These are phyloP conservation scores for Malassezia furfur DNA, from an alignment of 1,284 basidiomycete species.

Conservation along the genomic window DNA sequence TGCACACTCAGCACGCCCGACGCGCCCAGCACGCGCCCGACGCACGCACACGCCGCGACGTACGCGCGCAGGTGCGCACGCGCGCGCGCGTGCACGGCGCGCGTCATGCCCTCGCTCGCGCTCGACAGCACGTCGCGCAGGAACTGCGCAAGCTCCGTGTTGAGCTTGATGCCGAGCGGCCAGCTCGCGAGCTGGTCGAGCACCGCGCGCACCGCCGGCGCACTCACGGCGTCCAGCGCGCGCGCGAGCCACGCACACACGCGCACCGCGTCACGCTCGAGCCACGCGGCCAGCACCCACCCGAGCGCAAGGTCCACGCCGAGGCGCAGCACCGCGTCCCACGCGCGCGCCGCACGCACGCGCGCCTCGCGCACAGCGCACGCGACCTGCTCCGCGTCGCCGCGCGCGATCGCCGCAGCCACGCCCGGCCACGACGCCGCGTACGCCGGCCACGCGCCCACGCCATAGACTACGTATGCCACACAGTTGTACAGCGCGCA, in stretches of 20 bases:
- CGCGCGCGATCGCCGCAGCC: background rate
- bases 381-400: background rate
- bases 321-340: background rate
- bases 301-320: conserved; percentile 1
- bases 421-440: background rate
- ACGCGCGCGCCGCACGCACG: background rate
- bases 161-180: conserved; percentile 92
- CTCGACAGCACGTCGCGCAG: conserved; percentile 59
- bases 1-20: conserved; percentile 62
- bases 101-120: conserved; percentile 11
- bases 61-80: background rate
- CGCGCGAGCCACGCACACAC: background rate
- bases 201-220: conserved; percentile 43
- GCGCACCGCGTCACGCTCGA: background rate
- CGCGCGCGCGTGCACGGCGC: background rate
- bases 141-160: conserved; percentile 77
- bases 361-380: background rate
- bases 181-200: conserved; percentile 82
- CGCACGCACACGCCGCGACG: too few relatives aligned
- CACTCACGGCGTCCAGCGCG: background rate
- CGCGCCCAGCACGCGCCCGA: conserved; percentile 52
- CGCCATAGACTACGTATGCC: too few relatives aligned
- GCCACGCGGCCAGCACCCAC: background rate
- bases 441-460: background rate
- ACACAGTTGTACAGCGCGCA: too few relatives aligned